phyloP scores from a whole-genome alignment of 73 alveolate genomes.

The Paramecium primaurelia region DNA sequence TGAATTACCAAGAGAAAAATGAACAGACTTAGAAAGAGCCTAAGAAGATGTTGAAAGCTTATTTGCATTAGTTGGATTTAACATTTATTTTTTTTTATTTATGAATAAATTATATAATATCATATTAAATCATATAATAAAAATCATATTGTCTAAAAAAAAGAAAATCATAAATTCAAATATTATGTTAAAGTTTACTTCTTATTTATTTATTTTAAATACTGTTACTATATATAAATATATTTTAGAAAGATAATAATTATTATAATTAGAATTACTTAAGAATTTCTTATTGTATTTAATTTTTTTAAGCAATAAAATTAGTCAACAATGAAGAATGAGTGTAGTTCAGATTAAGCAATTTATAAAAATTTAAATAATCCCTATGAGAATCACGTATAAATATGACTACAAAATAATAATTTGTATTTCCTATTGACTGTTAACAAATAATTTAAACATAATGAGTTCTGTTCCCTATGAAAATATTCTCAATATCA shows the following conservation, averaged over 20 bases:
- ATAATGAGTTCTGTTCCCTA: not conserved
- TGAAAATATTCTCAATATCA: not conserved
- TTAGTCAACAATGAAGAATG: not conserved
- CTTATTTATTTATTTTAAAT: not conserved
- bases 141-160: not conserved
- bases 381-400: not conserved
- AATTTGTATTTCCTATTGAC: not conserved
- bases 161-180: not conserved
- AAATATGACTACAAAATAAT: not conserved
- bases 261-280: not conserved
- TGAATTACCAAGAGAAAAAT: conserved; percentile 5
- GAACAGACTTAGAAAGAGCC: conserved; percentile 45
- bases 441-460: not conserved
- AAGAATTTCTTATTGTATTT: not conserved
- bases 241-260: not conserved
- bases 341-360: not conserved
- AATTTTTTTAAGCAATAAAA: not conserved
- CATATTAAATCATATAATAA: not conserved
- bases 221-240: not conserved
- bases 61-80: not conserved
- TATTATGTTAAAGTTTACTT: not conserved
- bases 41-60: not conserved
- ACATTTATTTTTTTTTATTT: not conserved
- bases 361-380: not conserved
- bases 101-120: not conserved